Evolutionary conservation across 345 rosid species (phyloP), one percentile per base, ranked within the genome.

Genomic region (Camelina hispida): DNA sequence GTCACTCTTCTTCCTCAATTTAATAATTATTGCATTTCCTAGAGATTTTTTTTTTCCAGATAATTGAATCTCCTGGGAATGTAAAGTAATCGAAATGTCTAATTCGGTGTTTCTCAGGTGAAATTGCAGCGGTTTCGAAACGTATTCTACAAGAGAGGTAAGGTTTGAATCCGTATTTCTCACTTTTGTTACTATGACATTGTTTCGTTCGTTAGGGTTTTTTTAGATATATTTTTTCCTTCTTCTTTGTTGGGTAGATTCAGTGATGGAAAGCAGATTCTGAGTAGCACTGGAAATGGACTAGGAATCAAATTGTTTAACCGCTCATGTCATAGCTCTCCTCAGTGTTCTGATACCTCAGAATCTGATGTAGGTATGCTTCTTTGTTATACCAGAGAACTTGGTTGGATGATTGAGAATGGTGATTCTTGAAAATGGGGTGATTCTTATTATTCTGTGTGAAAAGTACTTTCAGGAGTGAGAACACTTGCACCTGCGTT

Each of bases 291-390:
- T 51, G 63, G 61, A 52, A 52, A 52, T 18, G 20, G 62, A 54
- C 40, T 14, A 15, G 34, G 65, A 56, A n/a, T 35, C 28, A 64
- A 43, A 63, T 28, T 30, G 11, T 43, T 62, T 1, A 1, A 53
- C 46, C 4, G 62, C 17, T 2, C 5, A 56, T 46, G 37, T n/a
- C 73, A 50, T 38, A 37, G 46, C 10, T 58, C 61, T 20, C 14
- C 30, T 66, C 44, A n/a, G 66, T 57, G 43, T 25, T 47, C 43
- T 40, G 14, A 23, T 35, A 11, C 22, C 16, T 74, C 66, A 3
- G 67, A 48, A 48, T 48, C 52, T 74, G 68, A 66, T 50, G 62
- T 30, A 48, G 78, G 78, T 74, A 74, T 9, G 72, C 30, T 47
- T 74, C 22, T 35, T 47, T 4, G 30, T 28, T 28, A 28, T 7